Evolutionary conservation across 2,329 filamentous ascomycete species (phyloP), one percentile per base, ranked within the genome.

Genomic region (Fusarium piperis): DNA sequence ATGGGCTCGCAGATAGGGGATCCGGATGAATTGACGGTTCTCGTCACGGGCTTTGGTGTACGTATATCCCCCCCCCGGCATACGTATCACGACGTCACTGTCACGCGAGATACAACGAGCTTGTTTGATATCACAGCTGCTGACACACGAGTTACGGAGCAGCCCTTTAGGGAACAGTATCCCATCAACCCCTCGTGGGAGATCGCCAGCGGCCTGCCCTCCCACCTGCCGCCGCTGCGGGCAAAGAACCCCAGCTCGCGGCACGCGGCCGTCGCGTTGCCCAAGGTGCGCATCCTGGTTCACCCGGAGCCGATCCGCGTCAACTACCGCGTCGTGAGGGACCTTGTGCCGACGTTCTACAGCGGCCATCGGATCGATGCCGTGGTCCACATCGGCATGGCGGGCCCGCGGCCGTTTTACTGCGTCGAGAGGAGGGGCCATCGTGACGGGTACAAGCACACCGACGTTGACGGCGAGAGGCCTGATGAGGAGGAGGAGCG

Each of bases 381-480:
- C 32, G 86, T 90, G 23, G 80, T 97, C 5, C 94, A 97, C 80
- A 92, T 97, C 58, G 94, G 94, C 69, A 94, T 97, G 87, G 93
- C 93, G 79, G 78, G 92, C 79, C 76, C 88, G 82, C 73, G 86
- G 80, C 74, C 89, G 15, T 80, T 89, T 74, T 97, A 95, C 79
- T 87, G 88, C 12, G 83, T 95, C 10, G 94, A 97, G 83, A 86
- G 88, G 12, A 84, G 88, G 36, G 93, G 88, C 0, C 91, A 93
- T 76, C 87, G 92, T 38, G 90, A 93, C 74, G 91, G 91, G 5
- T 97, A 97, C 81, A 81, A 83, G 18, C 86, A 91, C 74, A 83
- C 83, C 20, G 94, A 97, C 78, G 88, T 94, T n/a, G 90, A 94
- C 73, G 89, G 87, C 5, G 82, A 88, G 75, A 81, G 86, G 10